Conservation (phyloP, 2,329 filamentous ascomycete species). For the Botrytis squamosa region DNA sequence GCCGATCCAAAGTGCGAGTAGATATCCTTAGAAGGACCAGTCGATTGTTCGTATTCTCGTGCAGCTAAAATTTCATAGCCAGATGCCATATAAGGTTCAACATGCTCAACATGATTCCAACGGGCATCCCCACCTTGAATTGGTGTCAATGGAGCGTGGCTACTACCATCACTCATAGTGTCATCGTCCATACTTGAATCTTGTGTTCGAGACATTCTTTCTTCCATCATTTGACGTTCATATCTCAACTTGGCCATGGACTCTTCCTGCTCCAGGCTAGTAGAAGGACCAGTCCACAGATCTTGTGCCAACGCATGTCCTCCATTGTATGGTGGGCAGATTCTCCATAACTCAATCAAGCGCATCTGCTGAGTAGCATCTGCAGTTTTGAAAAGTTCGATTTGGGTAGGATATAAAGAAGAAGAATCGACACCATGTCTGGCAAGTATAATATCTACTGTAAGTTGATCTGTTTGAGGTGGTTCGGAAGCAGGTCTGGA, state of each 20-base stretch:
- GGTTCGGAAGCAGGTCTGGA: constrained; percentile 53
- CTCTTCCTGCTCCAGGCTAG: constrained; percentile 55
- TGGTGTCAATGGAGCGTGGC: constrained; percentile 44
- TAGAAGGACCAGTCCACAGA: constrained; percentile 55
- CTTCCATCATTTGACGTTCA: constrained; percentile 49
- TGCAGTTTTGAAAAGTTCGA: constrained; percentile 75
- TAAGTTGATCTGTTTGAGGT: constrained; percentile 48
- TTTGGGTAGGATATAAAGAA: constrained; percentile 69
- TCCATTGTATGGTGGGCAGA: constrained; percentile 51
- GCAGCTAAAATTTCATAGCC: constrained; percentile 73
- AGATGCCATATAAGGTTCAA: constrained; percentile 72
- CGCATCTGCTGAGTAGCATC: constrained; percentile 62
- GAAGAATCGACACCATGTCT: constrained; percentile 69
- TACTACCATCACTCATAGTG: constrained; percentile 39
- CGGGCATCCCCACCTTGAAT: constrained; percentile 54
- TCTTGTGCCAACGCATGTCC: constrained; percentile 58
- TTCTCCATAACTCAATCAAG: constrained; percentile 25
- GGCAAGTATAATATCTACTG: constrained; percentile 57
- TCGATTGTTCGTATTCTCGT: constrained; percentile 60
- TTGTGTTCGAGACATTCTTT: constrained; percentile 42
- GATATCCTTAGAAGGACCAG: constrained; percentile 42
- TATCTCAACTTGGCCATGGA: constrained; percentile 58
- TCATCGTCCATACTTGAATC: constrained; percentile 46
- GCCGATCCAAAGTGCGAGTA: constrained; percentile 48
- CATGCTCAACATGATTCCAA: constrained; percentile 44